phyloP scores from a whole-genome alignment of 208 protist species.

The Crithidia sp. region DNA sequence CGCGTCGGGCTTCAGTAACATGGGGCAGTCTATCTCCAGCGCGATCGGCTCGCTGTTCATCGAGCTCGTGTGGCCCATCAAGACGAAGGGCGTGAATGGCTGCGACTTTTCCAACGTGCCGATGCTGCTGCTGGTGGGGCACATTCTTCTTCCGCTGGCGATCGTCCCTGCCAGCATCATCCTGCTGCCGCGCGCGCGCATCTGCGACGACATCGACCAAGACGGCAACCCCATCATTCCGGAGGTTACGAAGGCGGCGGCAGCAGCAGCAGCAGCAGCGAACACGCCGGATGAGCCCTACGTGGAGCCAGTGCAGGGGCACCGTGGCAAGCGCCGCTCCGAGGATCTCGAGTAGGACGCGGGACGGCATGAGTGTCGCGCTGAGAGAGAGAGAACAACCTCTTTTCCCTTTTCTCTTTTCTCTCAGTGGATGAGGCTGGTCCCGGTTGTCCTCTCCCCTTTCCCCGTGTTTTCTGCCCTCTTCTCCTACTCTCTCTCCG shows the following conservation, averaged over 20 bases:
- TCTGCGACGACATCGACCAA: slow-evolving; percentile 58
- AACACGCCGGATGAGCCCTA: background rate
- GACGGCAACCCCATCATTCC: slow-evolving; percentile 37
- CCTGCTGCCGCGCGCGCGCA: slow-evolving; percentile 59
- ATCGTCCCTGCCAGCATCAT: slow-evolving; percentile 62
- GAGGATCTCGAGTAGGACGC: no score
- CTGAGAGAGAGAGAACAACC: no score
- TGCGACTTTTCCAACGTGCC: slow-evolving; percentile 74
- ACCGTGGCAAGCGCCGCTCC: no score
- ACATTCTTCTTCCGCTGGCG: slow-evolving; percentile 55
- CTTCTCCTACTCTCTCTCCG: no score
- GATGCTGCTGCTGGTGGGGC: slow-evolving; percentile 58
- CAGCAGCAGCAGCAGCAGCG: background rate
- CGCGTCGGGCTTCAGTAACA: slow-evolving; percentile 74
- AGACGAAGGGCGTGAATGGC: slow-evolving; percentile 21
- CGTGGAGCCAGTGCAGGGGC: background rate
- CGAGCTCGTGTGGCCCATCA: slow-evolving; percentile 54
- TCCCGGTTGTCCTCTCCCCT: no score
- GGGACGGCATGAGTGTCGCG: no score
- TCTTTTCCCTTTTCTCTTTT: no score
- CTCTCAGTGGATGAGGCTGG: no score
- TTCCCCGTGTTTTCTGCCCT: no score
- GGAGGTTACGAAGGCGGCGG: background rate
- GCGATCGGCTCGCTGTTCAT: slow-evolving; percentile 57
- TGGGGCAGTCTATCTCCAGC: slow-evolving; percentile 49